phyloP scores from a whole-genome alignment of 768 basidiomycete species.

The Tulasnella sp. region DNA sequence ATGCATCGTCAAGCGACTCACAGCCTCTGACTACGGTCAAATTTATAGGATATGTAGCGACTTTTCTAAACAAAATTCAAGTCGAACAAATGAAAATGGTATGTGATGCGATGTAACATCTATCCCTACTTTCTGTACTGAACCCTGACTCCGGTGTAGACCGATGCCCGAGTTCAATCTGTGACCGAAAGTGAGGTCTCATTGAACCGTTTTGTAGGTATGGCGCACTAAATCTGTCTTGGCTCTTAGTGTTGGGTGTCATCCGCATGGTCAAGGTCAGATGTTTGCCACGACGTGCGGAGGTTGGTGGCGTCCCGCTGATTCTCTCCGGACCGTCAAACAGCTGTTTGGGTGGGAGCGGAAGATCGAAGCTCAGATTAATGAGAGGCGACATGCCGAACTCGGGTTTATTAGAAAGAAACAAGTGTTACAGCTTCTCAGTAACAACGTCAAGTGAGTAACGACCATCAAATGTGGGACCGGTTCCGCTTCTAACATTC shows the following conservation, averaged over 20 bases:
- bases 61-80: constrained; percentile 54
- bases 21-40: neutral
- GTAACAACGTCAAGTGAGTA: constrained; percentile 51
- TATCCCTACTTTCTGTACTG: neutral
- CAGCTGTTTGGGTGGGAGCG: constrained; percentile 58
- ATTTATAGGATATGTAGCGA: constrained; percentile 48
- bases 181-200: constrained; percentile 59
- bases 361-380: constrained; percentile 55
- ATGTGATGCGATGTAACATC: constrained; percentile 18
- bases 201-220: constrained; percentile 33
- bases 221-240: neutral
- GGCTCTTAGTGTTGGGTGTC: constrained; percentile 53
- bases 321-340: neutral
- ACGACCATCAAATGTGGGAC: neutral
- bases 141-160: constrained; percentile 40
- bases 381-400: constrained; percentile 64
- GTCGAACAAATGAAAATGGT: constrained; percentile 56
- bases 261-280: constrained; percentile 65
- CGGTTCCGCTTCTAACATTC: neutral
- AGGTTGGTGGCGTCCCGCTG: no score
- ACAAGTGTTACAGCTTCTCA: constrained; percentile 56
- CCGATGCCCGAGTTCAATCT: constrained; percentile 62
- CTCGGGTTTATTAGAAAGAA: constrained; percentile 57
- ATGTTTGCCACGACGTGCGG: neutral
- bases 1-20: neutral